These are phyloP conservation scores for Lactifluus rugatus DNA, from an alignment of 768 basidiomycete species.

Conservation along the genomic window DNA sequence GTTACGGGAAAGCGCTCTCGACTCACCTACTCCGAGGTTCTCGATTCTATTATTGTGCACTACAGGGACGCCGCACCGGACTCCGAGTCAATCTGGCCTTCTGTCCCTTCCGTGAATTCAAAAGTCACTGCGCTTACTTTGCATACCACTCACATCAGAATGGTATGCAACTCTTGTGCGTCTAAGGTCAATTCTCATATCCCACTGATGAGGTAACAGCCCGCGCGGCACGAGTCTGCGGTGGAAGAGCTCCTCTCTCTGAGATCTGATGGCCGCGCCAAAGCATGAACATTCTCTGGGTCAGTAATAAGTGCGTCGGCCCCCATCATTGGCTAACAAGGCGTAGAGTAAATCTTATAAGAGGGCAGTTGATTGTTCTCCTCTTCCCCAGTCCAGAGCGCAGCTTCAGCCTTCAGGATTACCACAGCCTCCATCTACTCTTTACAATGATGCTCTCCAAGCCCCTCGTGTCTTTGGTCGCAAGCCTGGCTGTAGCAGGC, in stretches of 20 bases:
- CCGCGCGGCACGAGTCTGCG: too few relatives aligned
- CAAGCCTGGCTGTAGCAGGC: background rate
- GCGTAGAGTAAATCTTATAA: background rate
- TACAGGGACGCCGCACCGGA: background rate
- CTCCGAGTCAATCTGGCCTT: background rate
- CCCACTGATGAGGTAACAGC: background rate
- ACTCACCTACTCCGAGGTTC: background rate
- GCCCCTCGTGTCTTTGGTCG: background rate
- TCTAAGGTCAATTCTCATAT: background rate
- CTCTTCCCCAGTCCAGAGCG: background rate
- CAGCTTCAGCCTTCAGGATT: background rate
- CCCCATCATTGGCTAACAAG: background rate
- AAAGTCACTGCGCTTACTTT: background rate
- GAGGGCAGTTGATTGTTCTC: background rate
- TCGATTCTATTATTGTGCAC: background rate
- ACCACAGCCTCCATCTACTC: background rate
- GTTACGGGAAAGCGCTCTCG: background rate
- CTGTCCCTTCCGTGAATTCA: background rate
- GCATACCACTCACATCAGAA: background rate
- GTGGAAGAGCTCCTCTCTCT: background rate
- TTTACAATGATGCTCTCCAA: constrained; percentile 1
- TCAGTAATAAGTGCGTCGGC: background rate
- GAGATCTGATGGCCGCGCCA: background rate
- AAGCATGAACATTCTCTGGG: background rate
- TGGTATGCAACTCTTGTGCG: background rate